Evolutionary conservation across 441 rosid species (phyloP).

Genomic region (Croton laevigatus): DNA sequence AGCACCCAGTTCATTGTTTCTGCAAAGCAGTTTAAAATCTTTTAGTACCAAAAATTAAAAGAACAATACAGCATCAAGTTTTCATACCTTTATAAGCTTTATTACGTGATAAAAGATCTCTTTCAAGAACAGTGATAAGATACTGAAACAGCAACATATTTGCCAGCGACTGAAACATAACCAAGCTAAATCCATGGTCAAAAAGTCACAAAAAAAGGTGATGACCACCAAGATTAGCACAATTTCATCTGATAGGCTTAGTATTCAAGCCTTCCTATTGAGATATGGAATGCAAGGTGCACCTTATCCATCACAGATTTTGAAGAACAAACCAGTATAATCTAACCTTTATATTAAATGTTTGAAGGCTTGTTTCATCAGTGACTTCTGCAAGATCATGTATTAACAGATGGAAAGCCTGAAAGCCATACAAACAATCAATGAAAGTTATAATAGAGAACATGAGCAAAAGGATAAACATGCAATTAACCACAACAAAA

Average conservation of each 20-base stretch:
- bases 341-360: constrained; percentile 52
- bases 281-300: not conserved
- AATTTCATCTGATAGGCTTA: not conserved
- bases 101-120: constrained; percentile 57
- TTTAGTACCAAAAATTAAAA: not conserved
- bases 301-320: not conserved
- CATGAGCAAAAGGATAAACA: not conserved
- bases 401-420: constrained; percentile 66
- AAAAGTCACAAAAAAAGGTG: not conserved
- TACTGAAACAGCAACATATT: constrained; percentile 72
- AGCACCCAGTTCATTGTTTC: constrained; percentile 72
- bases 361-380: constrained; percentile 27
- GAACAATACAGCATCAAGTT: constrained; percentile 1
- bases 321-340: constrained; percentile 9
- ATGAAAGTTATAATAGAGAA: not conserved
- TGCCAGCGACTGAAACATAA: constrained; percentile 49
- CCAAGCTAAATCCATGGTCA: constrained; percentile 12
- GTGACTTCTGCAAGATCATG: constrained; percentile 43
- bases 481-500: not conserved
- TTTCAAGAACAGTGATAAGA: constrained; percentile 64
- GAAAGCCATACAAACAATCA: constrained; percentile 24
- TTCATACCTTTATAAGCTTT: constrained; percentile 51
- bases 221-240: not conserved
- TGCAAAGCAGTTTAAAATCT: constrained; percentile 33
- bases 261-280: not conserved